These are phyloP conservation scores for Plasmopara viticola DNA, from an alignment of 352 stramenopile genomes.

Conservation along the genomic window DNA sequence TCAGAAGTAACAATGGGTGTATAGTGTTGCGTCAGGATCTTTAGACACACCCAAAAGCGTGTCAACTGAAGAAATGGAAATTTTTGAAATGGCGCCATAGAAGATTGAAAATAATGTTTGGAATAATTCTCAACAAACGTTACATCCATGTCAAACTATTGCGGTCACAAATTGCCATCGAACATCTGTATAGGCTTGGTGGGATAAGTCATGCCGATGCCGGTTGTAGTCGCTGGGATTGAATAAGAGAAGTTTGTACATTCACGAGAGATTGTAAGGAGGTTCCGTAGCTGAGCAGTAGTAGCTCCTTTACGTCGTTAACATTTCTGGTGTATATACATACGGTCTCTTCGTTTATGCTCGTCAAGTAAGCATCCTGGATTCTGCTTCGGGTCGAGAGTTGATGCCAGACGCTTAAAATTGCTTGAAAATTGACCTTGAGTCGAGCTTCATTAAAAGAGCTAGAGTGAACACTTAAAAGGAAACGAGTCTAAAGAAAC, in stretches of 20 bases:
- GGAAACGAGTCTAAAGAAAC: neutral
- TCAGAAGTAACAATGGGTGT: slow-evolving; percentile 3
- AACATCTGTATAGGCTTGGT: slow-evolving; percentile 2
- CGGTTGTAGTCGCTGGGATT: neutral
- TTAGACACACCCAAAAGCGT: slow-evolving; percentile 1
- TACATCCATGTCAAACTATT: slow-evolving; percentile 12
- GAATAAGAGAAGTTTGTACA: neutral
- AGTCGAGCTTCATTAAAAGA: neutral
- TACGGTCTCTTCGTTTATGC: slow-evolving; percentile 5
- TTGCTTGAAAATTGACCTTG: neutral
- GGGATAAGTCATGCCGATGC: neutral
- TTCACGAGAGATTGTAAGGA: neutral
- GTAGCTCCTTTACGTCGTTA: neutral
- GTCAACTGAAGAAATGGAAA: slow-evolving; percentile 5
- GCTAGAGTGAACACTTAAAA: neutral
- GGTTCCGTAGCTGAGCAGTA: neutral
- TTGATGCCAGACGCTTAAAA: neutral
- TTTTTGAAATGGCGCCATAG: neutral
- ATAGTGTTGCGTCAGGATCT: neutral
- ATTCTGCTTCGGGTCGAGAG: neutral
- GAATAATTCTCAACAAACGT: neutral
- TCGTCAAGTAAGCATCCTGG: slow-evolving; percentile 5
- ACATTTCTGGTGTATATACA: slow-evolving; percentile 5
- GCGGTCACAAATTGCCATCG: neutral
- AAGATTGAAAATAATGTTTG: too few species aligned